Evolutionary conservation across 202 grass and related monocot genomes (phyloP).

Genomic region (Dendrocalamus latiflorus): DNA sequence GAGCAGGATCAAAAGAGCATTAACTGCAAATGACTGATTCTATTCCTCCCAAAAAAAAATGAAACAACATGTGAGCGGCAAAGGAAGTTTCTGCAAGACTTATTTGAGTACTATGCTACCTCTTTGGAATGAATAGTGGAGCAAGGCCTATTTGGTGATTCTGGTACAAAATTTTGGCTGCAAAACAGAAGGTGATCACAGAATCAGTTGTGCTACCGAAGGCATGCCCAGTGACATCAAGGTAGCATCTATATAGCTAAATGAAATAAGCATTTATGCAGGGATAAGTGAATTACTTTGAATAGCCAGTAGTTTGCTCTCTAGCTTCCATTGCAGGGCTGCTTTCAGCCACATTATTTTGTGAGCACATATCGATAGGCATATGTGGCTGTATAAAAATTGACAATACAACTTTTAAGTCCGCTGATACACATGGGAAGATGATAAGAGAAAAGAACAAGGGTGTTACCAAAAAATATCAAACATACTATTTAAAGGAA

Average conservation of each 20-base stretch:
- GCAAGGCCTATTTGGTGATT: slow-evolving; percentile 14
- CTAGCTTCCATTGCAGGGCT: slow-evolving; percentile 8
- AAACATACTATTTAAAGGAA: background rate
- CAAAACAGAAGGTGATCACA: slow-evolving; percentile 14
- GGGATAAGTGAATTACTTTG: slow-evolving; percentile 25
- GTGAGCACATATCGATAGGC: slow-evolving; percentile 13
- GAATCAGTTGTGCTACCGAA: slow-evolving; percentile 9
- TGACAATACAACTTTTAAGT: background rate
- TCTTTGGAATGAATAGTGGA: slow-evolving; percentile 9
- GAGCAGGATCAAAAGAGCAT: slow-evolving; percentile 7
- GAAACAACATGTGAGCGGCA: background rate
- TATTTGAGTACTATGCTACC: background rate
- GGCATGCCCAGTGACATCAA: slow-evolving; percentile 19
- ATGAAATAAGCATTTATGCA: slow-evolving; percentile 16
- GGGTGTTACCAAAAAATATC: background rate
- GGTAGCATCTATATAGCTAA: slow-evolving; percentile 25
- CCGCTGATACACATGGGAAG: background rate
- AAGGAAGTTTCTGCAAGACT: background rate
- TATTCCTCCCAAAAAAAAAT: slow-evolving; percentile 10
- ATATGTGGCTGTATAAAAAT: slow-evolving; percentile 18
- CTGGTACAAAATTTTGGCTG: slow-evolving; percentile 31
- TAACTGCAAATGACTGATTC: slow-evolving; percentile 5
- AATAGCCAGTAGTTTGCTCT: slow-evolving; percentile 20
- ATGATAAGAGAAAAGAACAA: background rate
- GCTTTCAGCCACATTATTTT: slow-evolving; percentile 26